A percentile compares a stretch with the other conserved stretches of the same genome.
phyloP scores from a whole-genome alignment of 148 eudicot genomes.

The Silene uniflora region DNA sequence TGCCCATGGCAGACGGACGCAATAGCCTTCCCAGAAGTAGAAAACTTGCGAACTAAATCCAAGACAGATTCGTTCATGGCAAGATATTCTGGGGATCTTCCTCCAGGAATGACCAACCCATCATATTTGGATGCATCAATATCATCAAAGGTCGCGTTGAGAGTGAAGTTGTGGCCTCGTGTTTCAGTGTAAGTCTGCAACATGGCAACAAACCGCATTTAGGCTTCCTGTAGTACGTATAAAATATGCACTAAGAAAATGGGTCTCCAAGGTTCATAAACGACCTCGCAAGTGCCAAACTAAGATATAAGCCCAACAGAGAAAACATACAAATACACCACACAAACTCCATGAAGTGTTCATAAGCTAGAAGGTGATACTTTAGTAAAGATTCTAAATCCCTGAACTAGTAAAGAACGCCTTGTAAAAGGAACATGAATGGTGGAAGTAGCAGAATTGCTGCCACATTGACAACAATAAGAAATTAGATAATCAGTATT shows the following conservation, averaged over 20 bases:
- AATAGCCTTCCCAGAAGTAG: constrained; percentile 58
- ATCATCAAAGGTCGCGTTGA: constrained; percentile 84
- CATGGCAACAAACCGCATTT: constrained; percentile 1
- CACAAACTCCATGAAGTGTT: background rate
- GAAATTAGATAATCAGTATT: background rate
- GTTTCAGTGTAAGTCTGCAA: constrained; percentile 81
- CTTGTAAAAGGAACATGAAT: too few species aligned
- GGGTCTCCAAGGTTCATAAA: background rate
- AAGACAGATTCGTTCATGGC: constrained; percentile 61
- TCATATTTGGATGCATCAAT: constrained; percentile 65
- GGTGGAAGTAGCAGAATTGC: too few species aligned
- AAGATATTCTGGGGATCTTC: constrained; percentile 93
- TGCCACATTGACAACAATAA: too few species aligned
- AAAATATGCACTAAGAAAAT: background rate
- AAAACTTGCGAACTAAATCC: constrained; percentile 61
- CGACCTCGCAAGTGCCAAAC: background rate
- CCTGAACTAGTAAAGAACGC: background rate
- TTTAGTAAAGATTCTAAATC: background rate
- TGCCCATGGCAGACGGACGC: constrained; percentile 89
- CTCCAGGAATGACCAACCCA: constrained; percentile 88
- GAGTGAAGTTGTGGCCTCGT: constrained; percentile 86
- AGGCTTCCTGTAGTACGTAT: background rate
- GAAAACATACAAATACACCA: background rate
- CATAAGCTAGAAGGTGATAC: background rate
- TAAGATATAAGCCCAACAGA: background rate